Conservation (phyloP, 1,284 basidiomycete genomes). For the Pyrrhoderma lamaoense region DNA sequence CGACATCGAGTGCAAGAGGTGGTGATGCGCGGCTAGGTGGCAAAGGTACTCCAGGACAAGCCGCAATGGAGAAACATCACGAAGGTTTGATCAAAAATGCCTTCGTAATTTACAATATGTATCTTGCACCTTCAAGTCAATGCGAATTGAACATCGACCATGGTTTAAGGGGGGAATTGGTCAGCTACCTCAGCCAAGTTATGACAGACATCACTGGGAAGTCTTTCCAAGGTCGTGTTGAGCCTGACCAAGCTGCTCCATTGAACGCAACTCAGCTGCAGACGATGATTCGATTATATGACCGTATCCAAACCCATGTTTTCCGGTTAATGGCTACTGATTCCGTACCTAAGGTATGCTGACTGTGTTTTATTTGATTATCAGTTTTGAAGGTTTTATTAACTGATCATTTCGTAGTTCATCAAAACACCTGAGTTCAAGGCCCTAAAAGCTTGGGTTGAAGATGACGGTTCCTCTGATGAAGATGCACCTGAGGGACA, state of each 20-base stretch:
- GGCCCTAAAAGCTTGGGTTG: slow-evolving; percentile 66
- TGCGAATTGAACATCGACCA: slow-evolving; percentile 99
- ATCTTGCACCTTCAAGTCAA: slow-evolving; percentile 90
- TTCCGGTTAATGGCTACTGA: slow-evolving; percentile 98
- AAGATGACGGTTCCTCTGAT: slow-evolving; percentile 60
- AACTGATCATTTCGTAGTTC: slow-evolving; percentile 43
- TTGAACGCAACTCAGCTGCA: slow-evolving; percentile 93
- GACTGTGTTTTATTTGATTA: slow-evolving; percentile 8
- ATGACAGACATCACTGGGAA: slow-evolving; percentile 72
- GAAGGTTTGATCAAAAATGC: slow-evolving; percentile 92
- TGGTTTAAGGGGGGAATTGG: slow-evolving; percentile 88
- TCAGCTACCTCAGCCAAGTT: slow-evolving; percentile 86
- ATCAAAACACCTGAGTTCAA: slow-evolving; percentile 77
- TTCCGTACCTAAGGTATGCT: slow-evolving; percentile 84
- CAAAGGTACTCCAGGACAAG: slow-evolving; percentile 63
- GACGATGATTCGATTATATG: slow-evolving; percentile 89
- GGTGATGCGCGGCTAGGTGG: slow-evolving; percentile 33
- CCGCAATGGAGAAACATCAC: slow-evolving; percentile 96
- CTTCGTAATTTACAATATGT: slow-evolving; percentile 91
- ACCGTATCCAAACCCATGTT: slow-evolving; percentile 93
- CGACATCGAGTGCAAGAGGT: slow-evolving; percentile 86
- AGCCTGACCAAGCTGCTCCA: slow-evolving; percentile 67
- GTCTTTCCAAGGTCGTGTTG: slow-evolving; percentile 68
- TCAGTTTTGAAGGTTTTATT: slow-evolving; percentile 3
- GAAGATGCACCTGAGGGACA: slow-evolving; percentile 52